Conservation (phyloP, 306 rosid species). For the Carpinus viminea region DNA sequence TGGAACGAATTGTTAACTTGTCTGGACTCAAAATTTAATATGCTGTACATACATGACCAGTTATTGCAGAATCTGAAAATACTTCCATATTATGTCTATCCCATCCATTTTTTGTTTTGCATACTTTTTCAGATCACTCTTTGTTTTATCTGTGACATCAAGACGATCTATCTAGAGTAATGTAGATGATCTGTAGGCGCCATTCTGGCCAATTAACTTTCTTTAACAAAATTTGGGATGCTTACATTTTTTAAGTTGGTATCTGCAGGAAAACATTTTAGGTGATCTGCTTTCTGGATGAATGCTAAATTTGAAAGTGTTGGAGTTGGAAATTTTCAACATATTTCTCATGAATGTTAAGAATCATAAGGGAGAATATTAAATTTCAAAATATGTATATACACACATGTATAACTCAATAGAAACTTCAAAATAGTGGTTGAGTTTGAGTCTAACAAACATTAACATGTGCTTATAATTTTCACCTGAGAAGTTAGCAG, state of each 20-base stretch:
- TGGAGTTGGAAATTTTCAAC: background rate
- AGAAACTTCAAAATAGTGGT: background rate
- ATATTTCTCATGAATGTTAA: background rate
- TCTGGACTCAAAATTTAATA: background rate
- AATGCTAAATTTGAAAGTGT: background rate
- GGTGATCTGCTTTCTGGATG: background rate
- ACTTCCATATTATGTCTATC: background rate
- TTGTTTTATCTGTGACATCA: background rate
- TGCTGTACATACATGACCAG: background rate
- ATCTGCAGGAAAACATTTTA: constrained; percentile 1
- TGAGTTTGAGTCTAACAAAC: background rate
- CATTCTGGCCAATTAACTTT: background rate
- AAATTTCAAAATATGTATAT: background rate
- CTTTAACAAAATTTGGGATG: background rate
- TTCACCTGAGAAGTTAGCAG: background rate
- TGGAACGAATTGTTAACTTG: background rate
- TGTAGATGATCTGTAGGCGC: background rate
- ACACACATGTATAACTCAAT: background rate
- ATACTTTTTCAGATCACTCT: background rate
- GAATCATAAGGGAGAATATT: background rate
- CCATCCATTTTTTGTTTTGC: background rate
- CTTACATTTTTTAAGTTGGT: background rate
- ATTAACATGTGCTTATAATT: background rate
- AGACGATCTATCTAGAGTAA: background rate
- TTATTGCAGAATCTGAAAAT: background rate